These are phyloP conservation scores for Podila epicladia DNA, from an alignment of 192 early-diverging fungal genomes.

Conservation along the genomic window DNA sequence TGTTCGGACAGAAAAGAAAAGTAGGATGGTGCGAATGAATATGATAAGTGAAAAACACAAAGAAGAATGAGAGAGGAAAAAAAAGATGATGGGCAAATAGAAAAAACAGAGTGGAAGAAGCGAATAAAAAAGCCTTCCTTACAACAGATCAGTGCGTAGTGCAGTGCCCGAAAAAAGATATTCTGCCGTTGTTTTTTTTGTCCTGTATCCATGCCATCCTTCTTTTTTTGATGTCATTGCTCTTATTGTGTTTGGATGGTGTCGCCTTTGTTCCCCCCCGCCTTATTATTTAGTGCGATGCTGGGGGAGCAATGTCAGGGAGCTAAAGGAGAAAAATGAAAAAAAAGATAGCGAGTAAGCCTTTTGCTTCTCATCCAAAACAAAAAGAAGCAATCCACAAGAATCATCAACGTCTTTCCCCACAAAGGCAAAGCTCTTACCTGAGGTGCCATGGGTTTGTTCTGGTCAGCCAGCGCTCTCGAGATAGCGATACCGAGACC, in stretches of 20 bases:
- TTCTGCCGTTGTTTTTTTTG: background rate
- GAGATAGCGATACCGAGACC: conserved; percentile 78
- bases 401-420: no score
- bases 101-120: background rate
- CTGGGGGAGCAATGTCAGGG: conserved; percentile 49
- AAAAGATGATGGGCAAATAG: background rate
- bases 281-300: conserved; percentile 39
- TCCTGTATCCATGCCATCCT: background rate
- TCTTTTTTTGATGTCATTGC: background rate
- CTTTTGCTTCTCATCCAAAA: background rate
- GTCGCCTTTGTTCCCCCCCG: background rate
- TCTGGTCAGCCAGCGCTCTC: conserved; percentile 28
- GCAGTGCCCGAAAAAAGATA: no score
- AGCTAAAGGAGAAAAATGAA: conserved; percentile 10
- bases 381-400: background rate
- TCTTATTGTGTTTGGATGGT: background rate
- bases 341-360: background rate
- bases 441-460: conserved; percentile 50
- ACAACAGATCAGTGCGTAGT: background rate
- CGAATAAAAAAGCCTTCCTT: background rate
- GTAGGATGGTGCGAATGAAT: conserved; percentile 8
- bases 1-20: background rate
- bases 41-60: conserved; percentile 1
- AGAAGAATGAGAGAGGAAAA: background rate
- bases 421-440: conserved; percentile 6